phyloP scores from a whole-genome alignment of 1,284 basidiomycete genomes.

The Xerocomus nothofagi region DNA sequence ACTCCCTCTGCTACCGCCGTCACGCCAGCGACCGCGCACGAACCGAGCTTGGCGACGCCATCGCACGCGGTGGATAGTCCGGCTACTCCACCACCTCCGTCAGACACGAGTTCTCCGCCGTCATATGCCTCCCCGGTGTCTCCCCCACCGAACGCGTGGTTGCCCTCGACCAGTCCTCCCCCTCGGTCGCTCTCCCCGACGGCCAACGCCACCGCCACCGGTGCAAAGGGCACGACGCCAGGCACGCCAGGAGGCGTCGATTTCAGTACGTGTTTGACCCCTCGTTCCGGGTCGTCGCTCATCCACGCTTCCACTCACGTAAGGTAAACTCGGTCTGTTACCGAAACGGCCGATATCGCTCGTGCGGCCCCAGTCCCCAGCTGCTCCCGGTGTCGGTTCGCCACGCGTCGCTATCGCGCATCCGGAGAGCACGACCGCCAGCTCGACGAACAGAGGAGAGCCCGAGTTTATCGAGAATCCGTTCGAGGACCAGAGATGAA shows the following conservation, averaged over 20 bases:
- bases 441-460: constrained; percentile 10
- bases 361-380: constrained; percentile 40
- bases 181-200: constrained; percentile 16
- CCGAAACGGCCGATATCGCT: constrained; percentile 74
- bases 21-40: background rate
- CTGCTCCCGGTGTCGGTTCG: constrained; percentile 2
- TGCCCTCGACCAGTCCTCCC: background rate
- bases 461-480: constrained; percentile 30
- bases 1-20: background rate
- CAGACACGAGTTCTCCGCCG: constrained; percentile 1
- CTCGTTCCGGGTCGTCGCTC: background rate
- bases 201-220: background rate
- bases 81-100: background rate
- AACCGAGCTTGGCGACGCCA: background rate
- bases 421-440: constrained; percentile 17
- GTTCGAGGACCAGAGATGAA: constrained; percentile 22
- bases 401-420: constrained; percentile 9
- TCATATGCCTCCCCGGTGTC: constrained; percentile 16
- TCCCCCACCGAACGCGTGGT: background rate
- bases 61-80: background rate
- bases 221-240: background rate
- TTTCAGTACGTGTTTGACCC: constrained; percentile 24
- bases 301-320: background rate
- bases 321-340: constrained; percentile 63
- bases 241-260: constrained; percentile 23